phyloP scores from a whole-genome alignment of 805 yeast genomes.

The Pachysolen tannophilus region DNA sequence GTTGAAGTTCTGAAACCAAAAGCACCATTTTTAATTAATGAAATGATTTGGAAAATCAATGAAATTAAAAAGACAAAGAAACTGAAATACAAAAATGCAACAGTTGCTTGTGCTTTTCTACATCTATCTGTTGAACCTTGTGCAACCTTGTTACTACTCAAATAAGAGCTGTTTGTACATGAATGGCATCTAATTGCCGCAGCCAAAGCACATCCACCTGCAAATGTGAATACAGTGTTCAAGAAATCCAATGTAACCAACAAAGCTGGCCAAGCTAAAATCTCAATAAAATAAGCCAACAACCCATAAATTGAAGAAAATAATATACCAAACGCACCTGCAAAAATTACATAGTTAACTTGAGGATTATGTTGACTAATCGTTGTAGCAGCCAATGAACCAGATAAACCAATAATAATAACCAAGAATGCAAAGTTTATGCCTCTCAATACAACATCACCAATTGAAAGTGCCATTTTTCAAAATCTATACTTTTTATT shows the following conservation, averaged over 20 bases:
- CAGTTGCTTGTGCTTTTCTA: slow-evolving; percentile 86
- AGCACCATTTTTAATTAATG: slow-evolving; percentile 50
- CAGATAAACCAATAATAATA: slow-evolving; percentile 80
- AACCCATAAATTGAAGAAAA: slow-evolving; percentile 76
- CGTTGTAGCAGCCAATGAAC: slow-evolving; percentile 71
- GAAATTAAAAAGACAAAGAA: slow-evolving; percentile 69
- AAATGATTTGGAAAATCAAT: slow-evolving; percentile 37
- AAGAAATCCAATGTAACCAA: slow-evolving; percentile 73
- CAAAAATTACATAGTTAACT: slow-evolving; percentile 82
- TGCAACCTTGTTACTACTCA: slow-evolving; percentile 57
- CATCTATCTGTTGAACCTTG: slow-evolving; percentile 82
- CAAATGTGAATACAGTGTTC: slow-evolving; percentile 84
- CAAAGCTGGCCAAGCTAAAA: slow-evolving; percentile 82
- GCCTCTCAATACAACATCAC: slow-evolving; percentile 69
- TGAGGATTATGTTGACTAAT: slow-evolving; percentile 52
- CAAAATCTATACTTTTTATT: neutral
- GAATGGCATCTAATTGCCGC: slow-evolving; percentile 84
- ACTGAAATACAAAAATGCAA: slow-evolving; percentile 79
- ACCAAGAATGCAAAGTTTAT: slow-evolving; percentile 69
- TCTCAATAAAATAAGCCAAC: slow-evolving; percentile 66
- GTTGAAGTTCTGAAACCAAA: slow-evolving; percentile 44
- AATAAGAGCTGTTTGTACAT: slow-evolving; percentile 61
- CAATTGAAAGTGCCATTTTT: slow-evolving; percentile 52
- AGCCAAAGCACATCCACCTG: slow-evolving; percentile 93
- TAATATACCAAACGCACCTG: slow-evolving; percentile 79